Conservation (phyloP, 805 yeast genomes). For the Lachancea sp. region DNA sequence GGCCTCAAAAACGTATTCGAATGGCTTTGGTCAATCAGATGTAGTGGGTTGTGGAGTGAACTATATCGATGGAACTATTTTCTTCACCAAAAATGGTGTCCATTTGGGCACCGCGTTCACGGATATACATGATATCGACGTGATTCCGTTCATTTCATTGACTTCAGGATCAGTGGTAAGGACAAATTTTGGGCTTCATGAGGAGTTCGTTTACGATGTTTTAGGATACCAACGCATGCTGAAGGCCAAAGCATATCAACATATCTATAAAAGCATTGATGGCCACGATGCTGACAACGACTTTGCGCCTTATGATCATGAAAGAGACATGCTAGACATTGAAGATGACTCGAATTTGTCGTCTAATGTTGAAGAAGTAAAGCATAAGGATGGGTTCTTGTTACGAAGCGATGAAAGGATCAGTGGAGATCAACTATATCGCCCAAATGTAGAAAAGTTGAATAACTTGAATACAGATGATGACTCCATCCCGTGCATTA, state of each 20-base stretch:
- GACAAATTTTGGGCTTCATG: conserved; percentile 40
- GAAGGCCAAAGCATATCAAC: conserved; percentile 35
- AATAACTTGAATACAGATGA: conserved; percentile 23
- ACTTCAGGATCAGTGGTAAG: conserved; percentile 32
- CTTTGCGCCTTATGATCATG: conserved; percentile 11
- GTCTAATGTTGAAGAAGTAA: conserved; percentile 6
- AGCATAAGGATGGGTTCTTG: conserved; percentile 13
- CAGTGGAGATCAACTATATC: conserved; percentile 18
- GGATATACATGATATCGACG: conserved; percentile 35
- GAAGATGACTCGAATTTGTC: conserved; percentile 25
- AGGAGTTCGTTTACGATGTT: conserved; percentile 57
- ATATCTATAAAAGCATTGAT: conserved; percentile 22
- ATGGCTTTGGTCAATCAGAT: conserved; percentile 49
- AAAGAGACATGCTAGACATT: conserved; percentile 28
- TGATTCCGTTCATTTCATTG: conserved; percentile 45
- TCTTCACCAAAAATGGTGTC: conserved; percentile 79
- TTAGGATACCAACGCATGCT: conserved; percentile 43
- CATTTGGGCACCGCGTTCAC: conserved; percentile 49
- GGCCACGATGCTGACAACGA: conserved; percentile 7
- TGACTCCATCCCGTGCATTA: conserved; percentile 25
- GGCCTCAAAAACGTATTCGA: conserved; percentile 18
- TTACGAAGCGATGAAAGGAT: conserved; percentile 20
- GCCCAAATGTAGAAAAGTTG: conserved; percentile 20
- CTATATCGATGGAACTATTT: conserved; percentile 53
- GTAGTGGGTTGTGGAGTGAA: conserved; percentile 81